These are phyloP conservation scores for Amanita exitialis DNA, from an alignment of 768 basidiomycete genomes.

Conservation along the genomic window DNA sequence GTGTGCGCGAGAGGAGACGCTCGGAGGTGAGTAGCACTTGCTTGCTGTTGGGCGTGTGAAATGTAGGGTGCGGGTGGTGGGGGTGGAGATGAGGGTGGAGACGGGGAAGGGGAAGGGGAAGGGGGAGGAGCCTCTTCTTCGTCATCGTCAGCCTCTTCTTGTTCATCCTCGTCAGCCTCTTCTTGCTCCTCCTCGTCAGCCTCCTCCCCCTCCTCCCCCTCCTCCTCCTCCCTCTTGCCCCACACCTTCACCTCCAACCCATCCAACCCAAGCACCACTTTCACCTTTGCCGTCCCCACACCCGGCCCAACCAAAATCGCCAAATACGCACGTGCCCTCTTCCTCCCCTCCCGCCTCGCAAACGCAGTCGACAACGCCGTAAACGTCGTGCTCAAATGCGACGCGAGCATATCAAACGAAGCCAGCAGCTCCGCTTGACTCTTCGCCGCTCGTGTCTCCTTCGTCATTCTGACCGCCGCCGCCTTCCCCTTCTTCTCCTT, in stretches of 20 bases:
- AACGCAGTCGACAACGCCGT: constrained; percentile 61
- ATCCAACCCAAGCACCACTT: constrained; percentile 54
- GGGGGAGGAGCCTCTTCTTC: constrained; percentile 6
- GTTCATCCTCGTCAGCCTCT: constrained; percentile 12
- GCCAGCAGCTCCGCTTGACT: constrained; percentile 51
- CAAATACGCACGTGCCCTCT: constrained; percentile 35
- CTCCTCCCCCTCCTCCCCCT: constrained; percentile 2
- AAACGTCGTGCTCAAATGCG: constrained; percentile 69
- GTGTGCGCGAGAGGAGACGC: constrained; percentile 22
- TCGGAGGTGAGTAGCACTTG: constrained; percentile 20
- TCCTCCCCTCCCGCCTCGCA: constrained; percentile 18
- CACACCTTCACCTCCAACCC: constrained; percentile 44
- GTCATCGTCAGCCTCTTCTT: constrained; percentile 9
- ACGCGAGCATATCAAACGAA: constrained; percentile 62
- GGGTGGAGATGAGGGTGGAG: constrained; percentile 9
- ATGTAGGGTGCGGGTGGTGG: constrained; percentile 8
- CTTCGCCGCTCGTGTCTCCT: constrained; percentile 36
- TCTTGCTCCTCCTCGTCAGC: constrained; percentile 15
- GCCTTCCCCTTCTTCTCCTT: no score
- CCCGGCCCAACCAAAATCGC: constrained; percentile 61
- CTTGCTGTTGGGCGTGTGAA: constrained; percentile 17
- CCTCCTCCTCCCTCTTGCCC: constrained; percentile 23
- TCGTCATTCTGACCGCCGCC: no score
- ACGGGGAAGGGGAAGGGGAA: not conserved
- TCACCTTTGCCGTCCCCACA: constrained; percentile 47